Base-by-base conservation (phyloP, 768 basidiomycete genomes). In the Psilocybe cubensis region DNA sequence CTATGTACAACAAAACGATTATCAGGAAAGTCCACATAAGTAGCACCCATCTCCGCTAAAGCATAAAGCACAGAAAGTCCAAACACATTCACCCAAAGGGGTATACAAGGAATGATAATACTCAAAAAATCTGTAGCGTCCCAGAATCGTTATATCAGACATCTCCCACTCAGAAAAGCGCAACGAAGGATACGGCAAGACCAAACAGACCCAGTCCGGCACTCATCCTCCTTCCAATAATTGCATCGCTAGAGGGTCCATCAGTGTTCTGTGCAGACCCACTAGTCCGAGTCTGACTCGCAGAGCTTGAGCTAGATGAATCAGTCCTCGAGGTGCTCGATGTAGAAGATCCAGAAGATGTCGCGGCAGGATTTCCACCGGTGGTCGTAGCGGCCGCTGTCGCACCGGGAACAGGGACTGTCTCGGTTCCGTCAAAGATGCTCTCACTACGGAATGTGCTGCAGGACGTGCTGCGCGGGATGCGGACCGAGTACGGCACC, bases 401-500 rank as follows among this genome's bases (percentile, higher is more conserved):
- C 8, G 35, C 35, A 17, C 65, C 60, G 7, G 66, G 66, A 40
- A 68, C 58, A 28, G 60, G 61, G 17, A 66, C 60, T 7, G 65
- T 42, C 14, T 59, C 58, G 5, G 62, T 65, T 20, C 63, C 61
- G 7, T 63, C 61, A 33, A 64, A 79, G 23, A 77, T 63, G 18
- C 58, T 59, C 7, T 68, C 53, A 52, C 73, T 74, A n/a, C 50
- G 29, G 45, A 63, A 72, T 21, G 62, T 50, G 24, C 61, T 62
- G 65, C 79, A 80, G 73, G 24, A 71, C 64, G 17, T 77, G 77
- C 11, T 78, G 65, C 12, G 63, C 57, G 79, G 66, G 4, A 48
- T 28, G 6, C 28, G 17, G 3, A 48, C 28, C 4, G 17, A 18
- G 27, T 48, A 48, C 0, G 46, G 46, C 3, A 48, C 46, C 10